A percentile compares a stretch with the other conserved stretches of the same genome.
Conservation (phyloP, 768 basidiomycete species). For the Myochromella boudieri region DNA sequence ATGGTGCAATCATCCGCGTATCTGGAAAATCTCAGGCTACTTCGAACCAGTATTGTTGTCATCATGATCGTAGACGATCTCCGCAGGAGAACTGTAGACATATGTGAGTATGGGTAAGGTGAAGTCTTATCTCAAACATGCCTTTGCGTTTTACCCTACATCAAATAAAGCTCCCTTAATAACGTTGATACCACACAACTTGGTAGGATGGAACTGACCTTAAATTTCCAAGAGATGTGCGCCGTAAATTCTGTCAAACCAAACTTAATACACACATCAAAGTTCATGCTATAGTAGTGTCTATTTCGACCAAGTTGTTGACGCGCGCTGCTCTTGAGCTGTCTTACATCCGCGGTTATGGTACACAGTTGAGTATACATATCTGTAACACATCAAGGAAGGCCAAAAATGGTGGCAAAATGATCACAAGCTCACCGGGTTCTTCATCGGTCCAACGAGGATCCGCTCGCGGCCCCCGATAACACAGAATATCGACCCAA, state of each 20-base stretch:
- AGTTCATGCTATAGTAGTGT: slow-evolving; percentile 29
- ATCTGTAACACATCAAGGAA: slow-evolving; percentile 2
- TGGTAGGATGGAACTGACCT: slow-evolving; percentile 32
- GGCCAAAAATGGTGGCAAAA: not conserved
- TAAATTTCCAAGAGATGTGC: slow-evolving; percentile 49
- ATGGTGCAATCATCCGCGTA: no score
- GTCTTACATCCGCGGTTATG: slow-evolving; percentile 13
- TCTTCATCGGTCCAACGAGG: slow-evolving; percentile 25
- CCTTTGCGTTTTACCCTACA: slow-evolving; percentile 37
- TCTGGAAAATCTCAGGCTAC: no score
- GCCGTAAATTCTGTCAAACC: slow-evolving; percentile 55
- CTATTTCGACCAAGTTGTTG: not conserved
- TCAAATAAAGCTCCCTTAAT: not conserved
- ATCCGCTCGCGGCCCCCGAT: slow-evolving; percentile 15
- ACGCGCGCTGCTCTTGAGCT: not conserved
- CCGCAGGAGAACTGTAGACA: slow-evolving; percentile 8
- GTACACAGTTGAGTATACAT: slow-evolving; percentile 19
- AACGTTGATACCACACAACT: not conserved
- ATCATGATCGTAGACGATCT: slow-evolving; percentile 15
- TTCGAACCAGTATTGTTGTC: no score
- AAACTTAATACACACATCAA: slow-evolving; percentile 46
- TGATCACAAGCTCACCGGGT: slow-evolving; percentile 10
- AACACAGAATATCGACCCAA: slow-evolving; percentile 15
- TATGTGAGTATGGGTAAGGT: not conserved
- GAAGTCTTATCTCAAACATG: slow-evolving; percentile 8